A percentile compares a stretch with the other conserved stretches of the same genome.
Evolutionary conservation across 495 filamentous ascomycete species (phyloP).

Genomic region (Penicillium coprophilum): DNA sequence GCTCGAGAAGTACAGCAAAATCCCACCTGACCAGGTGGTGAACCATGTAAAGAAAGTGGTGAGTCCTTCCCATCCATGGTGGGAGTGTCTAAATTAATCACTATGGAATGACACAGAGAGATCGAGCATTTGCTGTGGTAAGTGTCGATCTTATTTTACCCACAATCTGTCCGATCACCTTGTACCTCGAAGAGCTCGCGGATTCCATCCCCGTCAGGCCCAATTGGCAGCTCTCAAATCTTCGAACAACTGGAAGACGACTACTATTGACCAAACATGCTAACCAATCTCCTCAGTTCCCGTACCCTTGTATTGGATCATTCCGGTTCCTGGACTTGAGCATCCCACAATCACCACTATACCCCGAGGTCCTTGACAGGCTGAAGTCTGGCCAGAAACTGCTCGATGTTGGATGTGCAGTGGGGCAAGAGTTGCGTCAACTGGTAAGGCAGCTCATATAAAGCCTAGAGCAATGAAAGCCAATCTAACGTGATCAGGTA

Average conservation of each 20-base stretch:
- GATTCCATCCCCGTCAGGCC: no score
- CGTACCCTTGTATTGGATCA: conserved; percentile 54
- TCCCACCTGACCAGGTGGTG: conserved; percentile 44
- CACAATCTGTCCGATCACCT: background rate
- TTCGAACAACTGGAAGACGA: background rate
- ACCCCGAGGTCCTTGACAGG: conserved; percentile 41
- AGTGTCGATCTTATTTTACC: conserved; percentile 1
- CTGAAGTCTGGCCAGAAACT: conserved; percentile 38
- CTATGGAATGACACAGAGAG: conserved; percentile 8
- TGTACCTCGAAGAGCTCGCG: background rate
- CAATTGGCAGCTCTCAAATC: background rate
- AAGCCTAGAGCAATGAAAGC: background rate
- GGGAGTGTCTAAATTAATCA: background rate
- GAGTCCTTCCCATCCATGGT: conserved; percentile 12
- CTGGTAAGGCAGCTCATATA: conserved; percentile 19
- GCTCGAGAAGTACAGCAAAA: conserved; percentile 48
- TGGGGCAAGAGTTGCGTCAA: conserved; percentile 43
- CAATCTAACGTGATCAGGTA: conserved; percentile 12
- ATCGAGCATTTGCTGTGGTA: conserved; percentile 26
- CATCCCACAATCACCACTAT: conserved; percentile 30
- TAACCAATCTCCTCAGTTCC: conserved; percentile 24
- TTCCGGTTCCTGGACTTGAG: conserved; percentile 52
- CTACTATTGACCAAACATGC: background rate
- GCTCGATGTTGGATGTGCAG: conserved; percentile 44
- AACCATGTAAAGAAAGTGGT: conserved; percentile 50